Percentiles rank a stretch among this genome's conserved stretches.
phyloP scores from a whole-genome alignment of 2,329 filamentous ascomycete genomes.

The Fonsecaea pugnacius region DNA sequence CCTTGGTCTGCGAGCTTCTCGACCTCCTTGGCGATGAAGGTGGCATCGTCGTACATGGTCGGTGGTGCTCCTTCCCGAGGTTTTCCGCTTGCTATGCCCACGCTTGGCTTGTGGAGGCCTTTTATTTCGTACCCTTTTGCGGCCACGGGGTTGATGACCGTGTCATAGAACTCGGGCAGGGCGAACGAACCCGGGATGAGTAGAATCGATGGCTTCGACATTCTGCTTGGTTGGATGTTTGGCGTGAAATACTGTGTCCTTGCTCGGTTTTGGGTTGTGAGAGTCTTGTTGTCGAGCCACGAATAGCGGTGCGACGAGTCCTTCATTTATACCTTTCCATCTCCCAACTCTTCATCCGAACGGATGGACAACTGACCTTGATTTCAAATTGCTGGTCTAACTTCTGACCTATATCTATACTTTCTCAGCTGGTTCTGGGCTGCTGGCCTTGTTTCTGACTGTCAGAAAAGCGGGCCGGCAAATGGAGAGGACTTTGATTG shows the following conservation, averaged over 20 bases:
- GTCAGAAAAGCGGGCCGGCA: constrained; percentile 18
- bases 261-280: neutral
- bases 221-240: constrained; percentile 5
- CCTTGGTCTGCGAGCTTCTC: constrained; percentile 33
- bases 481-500: neutral
- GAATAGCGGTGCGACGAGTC: neutral
- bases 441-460: constrained; percentile 9
- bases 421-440: neutral
- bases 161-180: constrained; percentile 22
- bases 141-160: constrained; percentile 19
- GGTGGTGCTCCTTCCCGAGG: constrained; percentile 32
- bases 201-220: constrained; percentile 24
- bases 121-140: constrained; percentile 26
- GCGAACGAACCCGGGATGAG: constrained; percentile 29
- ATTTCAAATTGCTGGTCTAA: neutral
- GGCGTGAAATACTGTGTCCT: neutral
- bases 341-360: constrained; percentile 5
- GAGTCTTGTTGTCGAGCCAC: neutral
- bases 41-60: constrained; percentile 43
- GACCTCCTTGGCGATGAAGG: constrained; percentile 37
- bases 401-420: constrained; percentile 10
- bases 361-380: constrained; percentile 3
- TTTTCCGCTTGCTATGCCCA: constrained; percentile 31
- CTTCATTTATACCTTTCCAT: neutral
- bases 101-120: constrained; percentile 24